Evolutionary conservation across 1,139 yeast species (phyloP).

Genomic region (Magnusiomyces suaveolens): DNA sequence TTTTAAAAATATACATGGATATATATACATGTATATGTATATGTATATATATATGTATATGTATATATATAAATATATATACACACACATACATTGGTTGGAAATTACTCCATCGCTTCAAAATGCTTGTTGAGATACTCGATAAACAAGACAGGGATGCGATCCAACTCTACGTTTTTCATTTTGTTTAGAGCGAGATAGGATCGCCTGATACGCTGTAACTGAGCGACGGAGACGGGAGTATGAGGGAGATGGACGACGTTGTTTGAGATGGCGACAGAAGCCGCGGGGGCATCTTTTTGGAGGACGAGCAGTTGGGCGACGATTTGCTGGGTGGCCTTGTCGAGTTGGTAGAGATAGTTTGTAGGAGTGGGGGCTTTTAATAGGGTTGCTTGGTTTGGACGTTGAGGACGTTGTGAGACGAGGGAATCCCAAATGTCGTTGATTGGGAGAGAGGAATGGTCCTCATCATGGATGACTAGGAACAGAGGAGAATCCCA

Average conservation of each 20-base stretch:
- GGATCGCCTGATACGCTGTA: conserved; percentile 76
- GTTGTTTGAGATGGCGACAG: conserved; percentile 34
- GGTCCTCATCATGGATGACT: conserved; percentile 46
- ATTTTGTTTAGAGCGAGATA: conserved; percentile 71
- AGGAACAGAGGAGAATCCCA: conserved; percentile 94
- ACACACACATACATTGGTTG: too few relatives aligned
- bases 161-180: conserved; percentile 53
- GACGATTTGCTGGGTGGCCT: conserved; percentile 56
- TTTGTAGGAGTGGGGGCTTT: conserved; percentile 73
- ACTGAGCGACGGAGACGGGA: conserved; percentile 59
- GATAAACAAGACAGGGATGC: conserved; percentile 63
- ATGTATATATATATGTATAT: too few relatives aligned
- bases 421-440: conserved; percentile 67
- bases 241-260: conserved; percentile 55
- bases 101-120: too few relatives aligned
- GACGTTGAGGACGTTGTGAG: conserved; percentile 45
- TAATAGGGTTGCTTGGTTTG: conserved; percentile 34
- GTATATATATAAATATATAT: too few relatives aligned
- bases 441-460: conserved; percentile 49
- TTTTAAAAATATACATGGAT: too few relatives aligned
- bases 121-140: conserved; percentile 58
- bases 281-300: conserved; percentile 48
- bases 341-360: conserved; percentile 72
- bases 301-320: conserved; percentile 51
- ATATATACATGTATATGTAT: too few relatives aligned